A percentile compares a stretch with the other conserved stretches of the same genome.
These are phyloP conservation scores for Stephania cephalantha DNA, from an alignment of 164 flowering plant genomes.

Conservation along the genomic window DNA sequence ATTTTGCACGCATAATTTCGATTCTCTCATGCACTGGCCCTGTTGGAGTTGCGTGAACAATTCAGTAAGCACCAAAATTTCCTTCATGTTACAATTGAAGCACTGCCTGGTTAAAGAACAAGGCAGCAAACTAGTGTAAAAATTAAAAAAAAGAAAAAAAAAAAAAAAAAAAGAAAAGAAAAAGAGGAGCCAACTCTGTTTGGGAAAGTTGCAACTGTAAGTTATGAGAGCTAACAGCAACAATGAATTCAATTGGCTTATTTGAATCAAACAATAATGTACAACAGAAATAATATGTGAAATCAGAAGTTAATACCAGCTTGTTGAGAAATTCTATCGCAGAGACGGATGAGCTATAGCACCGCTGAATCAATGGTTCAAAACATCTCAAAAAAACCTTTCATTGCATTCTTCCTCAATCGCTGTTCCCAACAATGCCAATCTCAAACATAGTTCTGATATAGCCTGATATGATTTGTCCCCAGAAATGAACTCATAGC, in stretches of 20 bases:
- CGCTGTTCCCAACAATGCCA: conserved; percentile 15
- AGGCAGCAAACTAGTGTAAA: neutral
- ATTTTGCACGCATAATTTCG: neutral
- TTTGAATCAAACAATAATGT: no score
- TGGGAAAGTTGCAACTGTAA: neutral
- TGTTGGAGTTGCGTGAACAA: neutral
- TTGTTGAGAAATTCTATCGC: neutral
- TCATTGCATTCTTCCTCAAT: neutral
- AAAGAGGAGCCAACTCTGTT: neutral
- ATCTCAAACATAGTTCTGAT: conserved; percentile 19
- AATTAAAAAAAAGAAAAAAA: no score
- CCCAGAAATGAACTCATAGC: conserved; percentile 28
- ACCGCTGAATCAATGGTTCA: neutral
- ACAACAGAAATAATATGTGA: neutral
- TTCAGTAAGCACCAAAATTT: neutral
- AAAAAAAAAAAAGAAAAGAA: no score
- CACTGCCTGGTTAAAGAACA: neutral
- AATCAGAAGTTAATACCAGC: neutral
- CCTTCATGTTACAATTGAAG: neutral
- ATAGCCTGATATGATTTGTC: conserved; percentile 24
- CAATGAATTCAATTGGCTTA: neutral
- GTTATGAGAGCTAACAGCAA: neutral
- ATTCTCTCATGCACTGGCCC: neutral
- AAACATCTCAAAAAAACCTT: neutral
- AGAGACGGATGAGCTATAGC: neutral